Percentiles rank a stretch among this genome's conserved stretches.
These are phyloP conservation scores for Omphalea diandra DNA, from an alignment of 441 rosid species.

Conservation along the genomic window DNA sequence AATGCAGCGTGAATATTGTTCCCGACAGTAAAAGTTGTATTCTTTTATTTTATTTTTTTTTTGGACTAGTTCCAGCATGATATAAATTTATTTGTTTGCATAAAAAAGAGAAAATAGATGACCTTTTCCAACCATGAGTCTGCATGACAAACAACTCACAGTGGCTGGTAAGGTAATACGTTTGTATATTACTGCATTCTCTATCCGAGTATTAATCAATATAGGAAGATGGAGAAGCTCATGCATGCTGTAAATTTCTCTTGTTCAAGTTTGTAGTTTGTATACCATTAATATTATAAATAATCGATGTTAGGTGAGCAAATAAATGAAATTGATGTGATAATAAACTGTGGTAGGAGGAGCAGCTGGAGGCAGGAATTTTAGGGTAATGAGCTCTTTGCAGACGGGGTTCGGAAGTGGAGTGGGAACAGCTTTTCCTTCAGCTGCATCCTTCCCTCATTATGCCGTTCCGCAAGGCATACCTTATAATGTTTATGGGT, in stretches of 20 bases:
- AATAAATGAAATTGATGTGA: too few relatives aligned
- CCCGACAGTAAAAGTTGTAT: constrained; percentile 25
- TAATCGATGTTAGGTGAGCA: too few relatives aligned
- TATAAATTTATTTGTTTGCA: background rate
- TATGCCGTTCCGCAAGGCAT: constrained; percentile 85
- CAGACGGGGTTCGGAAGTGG: constrained; percentile 76
- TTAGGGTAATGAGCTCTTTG: constrained; percentile 65
- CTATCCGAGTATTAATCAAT: too few relatives aligned
- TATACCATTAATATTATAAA: too few relatives aligned
- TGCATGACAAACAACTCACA: background rate
- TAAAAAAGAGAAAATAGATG: background rate
- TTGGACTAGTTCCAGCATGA: background rate
- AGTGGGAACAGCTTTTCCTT: constrained; percentile 64
- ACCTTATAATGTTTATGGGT: constrained; percentile 82
- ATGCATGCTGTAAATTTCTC: too few relatives aligned
- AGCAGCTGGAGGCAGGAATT: constrained; percentile 49
- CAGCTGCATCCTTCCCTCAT: constrained; percentile 80
- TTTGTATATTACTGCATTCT: background rate
- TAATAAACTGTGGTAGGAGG: too few relatives aligned
- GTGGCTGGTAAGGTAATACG: background rate
- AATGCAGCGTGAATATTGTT: constrained; percentile 41
- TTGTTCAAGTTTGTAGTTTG: too few relatives aligned
- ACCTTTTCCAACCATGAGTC: background rate
- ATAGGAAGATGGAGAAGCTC: too few relatives aligned
- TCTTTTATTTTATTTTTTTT: constrained; percentile 8